phyloP scores from a whole-genome alignment of 2,329 filamentous ascomycete species.

The Colletotrichum sp. region DNA sequence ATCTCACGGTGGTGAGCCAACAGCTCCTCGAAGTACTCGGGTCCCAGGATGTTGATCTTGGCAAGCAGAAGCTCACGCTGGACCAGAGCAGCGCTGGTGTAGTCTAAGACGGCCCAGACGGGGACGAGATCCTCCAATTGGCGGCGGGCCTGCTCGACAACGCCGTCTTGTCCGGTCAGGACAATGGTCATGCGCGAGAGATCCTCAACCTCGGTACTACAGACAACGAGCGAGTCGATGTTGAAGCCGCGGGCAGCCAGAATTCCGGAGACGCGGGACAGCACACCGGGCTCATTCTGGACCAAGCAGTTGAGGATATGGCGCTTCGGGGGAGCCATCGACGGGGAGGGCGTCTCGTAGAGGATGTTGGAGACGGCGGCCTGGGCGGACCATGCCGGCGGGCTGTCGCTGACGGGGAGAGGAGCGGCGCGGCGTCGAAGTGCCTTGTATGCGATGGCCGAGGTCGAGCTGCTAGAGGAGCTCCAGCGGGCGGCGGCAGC shows the following conservation, averaged over 20 bases:
- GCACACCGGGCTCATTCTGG: slow-evolving; percentile 97
- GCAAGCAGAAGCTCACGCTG: slow-evolving; percentile 95
- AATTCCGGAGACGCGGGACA: slow-evolving; percentile 96
- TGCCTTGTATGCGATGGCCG: slow-evolving; percentile 95
- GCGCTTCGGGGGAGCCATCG: slow-evolving; percentile 83
- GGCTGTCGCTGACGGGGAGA: slow-evolving; percentile 77
- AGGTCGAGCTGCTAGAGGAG: slow-evolving; percentile 76
- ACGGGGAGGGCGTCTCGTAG: slow-evolving; percentile 93
- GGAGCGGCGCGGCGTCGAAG: slow-evolving; percentile 89
- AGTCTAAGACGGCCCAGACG: slow-evolving; percentile 98
- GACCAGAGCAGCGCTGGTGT: slow-evolving; percentile 89
- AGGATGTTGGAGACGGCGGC: slow-evolving; percentile 97
- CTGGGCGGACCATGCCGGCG: slow-evolving; percentile 85
- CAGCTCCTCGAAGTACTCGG: slow-evolving; percentile 98
- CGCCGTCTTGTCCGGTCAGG: slow-evolving; percentile 92
- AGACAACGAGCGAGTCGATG: slow-evolving; percentile 97
- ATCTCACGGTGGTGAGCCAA: slow-evolving; percentile 96
- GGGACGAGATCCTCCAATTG: slow-evolving; percentile 97
- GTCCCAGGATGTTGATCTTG: slow-evolving; percentile 95
- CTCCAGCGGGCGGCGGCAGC: slow-evolving; percentile 22
- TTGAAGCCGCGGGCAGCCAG: slow-evolving; percentile 97
- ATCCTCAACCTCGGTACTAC: slow-evolving; percentile 96
- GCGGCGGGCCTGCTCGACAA: slow-evolving; percentile 94
- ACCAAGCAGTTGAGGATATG: slow-evolving; percentile 98
- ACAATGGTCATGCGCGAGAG: slow-evolving; percentile 99